phyloP scores from a whole-genome alignment of 2,329 filamentous ascomycete species.

The Exophiala sp. region DNA sequence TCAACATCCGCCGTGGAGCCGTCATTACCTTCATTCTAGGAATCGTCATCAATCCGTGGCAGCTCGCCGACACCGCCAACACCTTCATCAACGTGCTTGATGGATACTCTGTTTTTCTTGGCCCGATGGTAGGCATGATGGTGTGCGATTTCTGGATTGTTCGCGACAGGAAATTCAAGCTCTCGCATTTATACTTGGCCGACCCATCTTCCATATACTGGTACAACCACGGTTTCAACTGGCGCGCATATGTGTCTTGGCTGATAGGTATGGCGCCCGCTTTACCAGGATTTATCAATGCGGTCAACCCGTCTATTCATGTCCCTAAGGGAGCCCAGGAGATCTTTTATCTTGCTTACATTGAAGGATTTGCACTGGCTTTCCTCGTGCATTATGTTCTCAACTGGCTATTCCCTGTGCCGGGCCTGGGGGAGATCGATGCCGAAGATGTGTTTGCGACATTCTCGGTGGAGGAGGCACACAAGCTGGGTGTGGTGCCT shows the following conservation, averaged over 20 bases:
- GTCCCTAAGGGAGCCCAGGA: slow-evolving; percentile 31
- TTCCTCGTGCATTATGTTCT: slow-evolving; percentile 7
- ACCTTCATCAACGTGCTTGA: slow-evolving; percentile 37
- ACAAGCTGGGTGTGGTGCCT: slow-evolving; percentile 4
- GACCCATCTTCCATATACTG: slow-evolving; percentile 23
- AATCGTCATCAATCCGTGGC: slow-evolving; percentile 32
- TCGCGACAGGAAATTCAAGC: slow-evolving; percentile 9
- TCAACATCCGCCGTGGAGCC: background rate
- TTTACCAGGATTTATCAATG: slow-evolving; percentile 61
- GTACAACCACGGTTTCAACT: slow-evolving; percentile 49
- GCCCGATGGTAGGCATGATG: slow-evolving; percentile 27
- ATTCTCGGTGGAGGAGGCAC: slow-evolving; percentile 5
- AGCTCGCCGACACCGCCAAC: slow-evolving; percentile 41
- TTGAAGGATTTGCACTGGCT: slow-evolving; percentile 8
- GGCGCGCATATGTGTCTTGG: slow-evolving; percentile 59
- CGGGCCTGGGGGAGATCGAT: slow-evolving; percentile 9
- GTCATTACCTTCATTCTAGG: slow-evolving; percentile 35
- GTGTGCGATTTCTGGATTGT: slow-evolving; percentile 26
- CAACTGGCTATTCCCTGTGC: slow-evolving; percentile 10
- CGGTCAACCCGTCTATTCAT: slow-evolving; percentile 58
- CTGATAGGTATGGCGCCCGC: slow-evolving; percentile 55
- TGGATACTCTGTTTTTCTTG: slow-evolving; percentile 30
- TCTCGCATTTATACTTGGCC: slow-evolving; percentile 15
- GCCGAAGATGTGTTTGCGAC: slow-evolving; percentile 8
- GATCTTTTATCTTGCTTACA: slow-evolving; percentile 11